phyloP scores from a whole-genome alignment of 2,329 filamentous ascomycete genomes.

The Colletotrichum melonis region DNA sequence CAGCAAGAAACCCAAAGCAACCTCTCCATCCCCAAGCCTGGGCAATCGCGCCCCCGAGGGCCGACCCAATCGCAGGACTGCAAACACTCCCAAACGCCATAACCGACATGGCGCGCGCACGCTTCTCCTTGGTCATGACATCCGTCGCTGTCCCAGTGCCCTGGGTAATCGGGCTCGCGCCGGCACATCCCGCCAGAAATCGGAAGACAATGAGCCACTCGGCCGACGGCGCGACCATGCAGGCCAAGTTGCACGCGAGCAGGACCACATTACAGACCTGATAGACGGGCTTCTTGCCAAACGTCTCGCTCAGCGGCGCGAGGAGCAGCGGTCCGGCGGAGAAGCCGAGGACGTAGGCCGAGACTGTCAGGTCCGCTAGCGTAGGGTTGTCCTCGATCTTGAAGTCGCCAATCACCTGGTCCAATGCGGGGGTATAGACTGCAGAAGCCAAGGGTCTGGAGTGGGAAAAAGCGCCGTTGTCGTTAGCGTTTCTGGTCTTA shows the following conservation, averaged over 20 bases:
- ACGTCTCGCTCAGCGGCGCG: not conserved
- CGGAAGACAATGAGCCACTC: conserved; percentile 18
- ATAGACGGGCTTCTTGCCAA: conserved; percentile 14
- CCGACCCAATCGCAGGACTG: conserved; percentile 13
- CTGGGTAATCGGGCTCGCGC: conserved; percentile 22
- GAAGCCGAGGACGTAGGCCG: conserved; percentile 25
- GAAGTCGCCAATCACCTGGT: conserved; percentile 18
- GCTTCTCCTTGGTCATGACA: conserved; percentile 19
- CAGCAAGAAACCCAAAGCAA: conserved; percentile 11
- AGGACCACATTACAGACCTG: conserved; percentile 17
- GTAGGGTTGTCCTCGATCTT: conserved; percentile 1
- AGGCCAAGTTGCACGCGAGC: conserved; percentile 10
- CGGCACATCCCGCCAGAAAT: conserved; percentile 19
- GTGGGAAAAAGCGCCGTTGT: not conserved
- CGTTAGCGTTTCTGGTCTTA: not conserved
- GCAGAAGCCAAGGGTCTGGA: conserved; percentile 21
- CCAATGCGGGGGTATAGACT: conserved; percentile 24
- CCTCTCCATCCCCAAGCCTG: conserved; percentile 21
- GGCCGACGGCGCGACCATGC: conserved; percentile 16
- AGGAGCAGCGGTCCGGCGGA: conserved; percentile 25
- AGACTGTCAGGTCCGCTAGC: conserved; percentile 14
- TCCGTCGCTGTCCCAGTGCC: conserved; percentile 18
- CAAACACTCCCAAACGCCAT: conserved; percentile 28
- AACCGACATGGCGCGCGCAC: conserved; percentile 5
- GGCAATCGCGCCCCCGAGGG: conserved; percentile 8